These are phyloP conservation scores for carrot (Daucus carota) DNA, from an alignment of 129 eudicot genomes.

Conservation along the genomic window DNA sequence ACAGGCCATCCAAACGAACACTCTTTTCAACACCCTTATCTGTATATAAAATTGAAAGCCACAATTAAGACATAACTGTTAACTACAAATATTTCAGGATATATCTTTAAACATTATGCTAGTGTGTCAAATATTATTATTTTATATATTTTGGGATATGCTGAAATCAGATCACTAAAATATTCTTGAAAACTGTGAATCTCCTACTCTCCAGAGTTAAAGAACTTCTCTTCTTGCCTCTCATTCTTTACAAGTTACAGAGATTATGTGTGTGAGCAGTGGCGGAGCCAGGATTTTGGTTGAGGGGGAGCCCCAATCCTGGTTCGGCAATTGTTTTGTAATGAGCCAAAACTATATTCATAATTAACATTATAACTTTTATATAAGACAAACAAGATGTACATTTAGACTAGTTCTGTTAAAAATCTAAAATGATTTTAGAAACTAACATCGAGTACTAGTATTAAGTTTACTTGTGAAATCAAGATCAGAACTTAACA, in stretches of 20 bases:
- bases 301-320: too few relatives aligned
- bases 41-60: conserved; percentile 19
- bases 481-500: too few relatives aligned
- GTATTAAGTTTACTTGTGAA: too few relatives aligned
- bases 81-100: background rate
- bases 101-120: background rate
- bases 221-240: background rate
- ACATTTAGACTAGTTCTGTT: too few relatives aligned
- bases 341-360: too few relatives aligned
- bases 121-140: background rate
- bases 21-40: conserved; percentile 93
- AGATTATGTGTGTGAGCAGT: background rate
- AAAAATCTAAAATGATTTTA: too few relatives aligned
- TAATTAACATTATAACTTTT: too few relatives aligned
- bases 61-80: background rate
- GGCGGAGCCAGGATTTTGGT: too few relatives aligned
- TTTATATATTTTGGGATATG: background rate
- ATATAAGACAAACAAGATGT: too few relatives aligned
- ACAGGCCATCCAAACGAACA: conserved; percentile 73
- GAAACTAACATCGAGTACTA: too few relatives aligned
- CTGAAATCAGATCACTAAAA: background rate
- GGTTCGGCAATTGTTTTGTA: too few relatives aligned
- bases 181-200: background rate
- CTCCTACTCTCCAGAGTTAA: background rate
- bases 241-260: background rate